Evolutionary conservation across 306 rosid species (phyloP), one percentile per base, ranked within the genome.

Genomic region (Amphicarpaea edgeworthii): DNA sequence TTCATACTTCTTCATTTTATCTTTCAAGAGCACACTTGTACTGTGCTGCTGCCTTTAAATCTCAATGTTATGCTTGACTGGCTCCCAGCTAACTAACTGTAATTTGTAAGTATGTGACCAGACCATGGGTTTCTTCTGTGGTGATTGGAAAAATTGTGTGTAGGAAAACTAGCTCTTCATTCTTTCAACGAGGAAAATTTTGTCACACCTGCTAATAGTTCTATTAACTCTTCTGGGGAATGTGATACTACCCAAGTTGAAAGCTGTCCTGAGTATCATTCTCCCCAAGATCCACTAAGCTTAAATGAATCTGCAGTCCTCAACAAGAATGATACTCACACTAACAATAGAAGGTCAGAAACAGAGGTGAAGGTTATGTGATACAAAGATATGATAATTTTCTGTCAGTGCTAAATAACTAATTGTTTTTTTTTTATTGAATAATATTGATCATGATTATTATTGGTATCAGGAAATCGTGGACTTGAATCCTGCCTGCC

Each of bases 401-500:
- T 50, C 32, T 41, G 41, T 47, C 16, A 17, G 17, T 64, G 26
- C 66, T 46, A 57, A 77, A 62, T 81, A 34, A 42, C 55, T 69
- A 57, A 30, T 65, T 57, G 55, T 34, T 58, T 1, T 67, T n/a
- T 14, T 30, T 43, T 62, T 26, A 64, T 63, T 40, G 38, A 12
- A 26, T 58, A 68, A 68, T 58, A 17, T 43, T 71, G 66, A 28
- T 69, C 59, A 12, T 19, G 75, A 4, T 49, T 77, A 49, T 69
- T 60, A 68, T 76, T 75, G 65, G 72, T 80, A 79, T 79, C 83
- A 86, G 96, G 93, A 78, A 82, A 81, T 64, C 2, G 82, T 70
- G 59, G 78, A 64, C 75, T 79, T 83, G 70, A 75, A 59, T 77
- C 72, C 81, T 82, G 76, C 77, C 54, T 62, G 34, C 45, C 68